Evolutionary conservation across 1,284 basidiomycete genomes (phyloP).

Genomic region (Kwoniella shivajii): DNA sequence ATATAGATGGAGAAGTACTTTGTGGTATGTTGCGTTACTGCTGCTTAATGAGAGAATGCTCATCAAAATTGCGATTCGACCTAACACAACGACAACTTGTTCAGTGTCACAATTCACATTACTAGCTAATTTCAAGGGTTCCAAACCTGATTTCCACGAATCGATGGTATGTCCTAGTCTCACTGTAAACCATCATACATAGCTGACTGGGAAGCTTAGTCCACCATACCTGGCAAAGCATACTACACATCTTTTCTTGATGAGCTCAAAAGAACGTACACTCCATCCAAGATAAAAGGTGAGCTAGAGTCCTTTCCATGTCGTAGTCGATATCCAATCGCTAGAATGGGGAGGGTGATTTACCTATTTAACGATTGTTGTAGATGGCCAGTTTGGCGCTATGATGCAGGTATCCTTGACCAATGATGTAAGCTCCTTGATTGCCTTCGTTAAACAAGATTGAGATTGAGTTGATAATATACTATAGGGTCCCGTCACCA

Average conservation of each 20-base stretch:
- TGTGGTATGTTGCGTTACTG: constrained; percentile 60
- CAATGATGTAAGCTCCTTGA: constrained; percentile 67
- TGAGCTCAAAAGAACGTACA: constrained; percentile 66
- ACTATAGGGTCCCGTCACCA: constrained; percentile 34
- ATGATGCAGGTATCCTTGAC: constrained; percentile 87
- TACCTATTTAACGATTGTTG: constrained; percentile 2
- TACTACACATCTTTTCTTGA: constrained; percentile 74
- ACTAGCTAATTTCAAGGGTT: constrained; percentile 84
- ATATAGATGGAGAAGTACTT: constrained; percentile 79
- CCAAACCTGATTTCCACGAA: constrained; percentile 83
- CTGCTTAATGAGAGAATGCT: neutral
- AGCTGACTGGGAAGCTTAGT: constrained; percentile 53
- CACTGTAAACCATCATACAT: neutral
- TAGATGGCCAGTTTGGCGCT: constrained; percentile 87
- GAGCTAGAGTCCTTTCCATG: neutral
- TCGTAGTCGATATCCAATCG: no score
- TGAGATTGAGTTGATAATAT: neutral
- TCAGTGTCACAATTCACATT: constrained; percentile 74
- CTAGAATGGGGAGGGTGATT: neutral
- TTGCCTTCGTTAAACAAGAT: neutral
- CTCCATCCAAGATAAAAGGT: constrained; percentile 77
- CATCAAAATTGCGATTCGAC: neutral
- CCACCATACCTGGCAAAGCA: constrained; percentile 65
- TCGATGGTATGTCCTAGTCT: constrained; percentile 69
- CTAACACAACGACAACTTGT: no score